Conservation (phyloP, 2,329 filamentous ascomycete species). For the Botrytis byssoidea region DNA sequence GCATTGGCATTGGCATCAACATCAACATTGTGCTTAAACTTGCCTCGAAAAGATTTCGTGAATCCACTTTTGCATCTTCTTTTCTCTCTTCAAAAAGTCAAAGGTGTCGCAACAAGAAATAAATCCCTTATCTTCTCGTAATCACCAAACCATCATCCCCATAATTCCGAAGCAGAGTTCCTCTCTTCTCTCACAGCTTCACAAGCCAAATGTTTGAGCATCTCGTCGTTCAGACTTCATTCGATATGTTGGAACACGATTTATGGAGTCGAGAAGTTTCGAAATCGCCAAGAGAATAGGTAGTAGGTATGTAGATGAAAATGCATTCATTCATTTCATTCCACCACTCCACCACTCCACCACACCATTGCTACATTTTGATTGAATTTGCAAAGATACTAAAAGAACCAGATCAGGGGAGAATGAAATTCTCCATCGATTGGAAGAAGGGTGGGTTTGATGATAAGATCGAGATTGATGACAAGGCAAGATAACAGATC, state of each 20-base stretch:
- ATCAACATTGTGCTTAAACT: neutral
- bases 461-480: neutral
- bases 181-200: neutral
- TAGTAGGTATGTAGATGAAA: neutral
- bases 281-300: neutral
- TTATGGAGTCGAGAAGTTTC: neutral
- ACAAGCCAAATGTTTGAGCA: neutral
- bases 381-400: neutral
- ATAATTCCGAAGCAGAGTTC: neutral
- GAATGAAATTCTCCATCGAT: neutral
- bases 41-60: neutral
- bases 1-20: neutral
- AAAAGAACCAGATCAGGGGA: too few species aligned
- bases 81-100: too few species aligned
- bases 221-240: neutral
- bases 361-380: neutral
- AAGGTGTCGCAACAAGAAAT: neutral
- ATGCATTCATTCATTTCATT: neutral
- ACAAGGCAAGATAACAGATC: neutral
- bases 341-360: neutral
- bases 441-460: neutral
- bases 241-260: neutral
- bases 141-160: neutral
- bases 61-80: constrained; percentile 2
- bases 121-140: neutral